Evolutionary conservation across 352 stramenopile genomes (phyloP).

Genomic region (Pythium apleroticum): DNA sequence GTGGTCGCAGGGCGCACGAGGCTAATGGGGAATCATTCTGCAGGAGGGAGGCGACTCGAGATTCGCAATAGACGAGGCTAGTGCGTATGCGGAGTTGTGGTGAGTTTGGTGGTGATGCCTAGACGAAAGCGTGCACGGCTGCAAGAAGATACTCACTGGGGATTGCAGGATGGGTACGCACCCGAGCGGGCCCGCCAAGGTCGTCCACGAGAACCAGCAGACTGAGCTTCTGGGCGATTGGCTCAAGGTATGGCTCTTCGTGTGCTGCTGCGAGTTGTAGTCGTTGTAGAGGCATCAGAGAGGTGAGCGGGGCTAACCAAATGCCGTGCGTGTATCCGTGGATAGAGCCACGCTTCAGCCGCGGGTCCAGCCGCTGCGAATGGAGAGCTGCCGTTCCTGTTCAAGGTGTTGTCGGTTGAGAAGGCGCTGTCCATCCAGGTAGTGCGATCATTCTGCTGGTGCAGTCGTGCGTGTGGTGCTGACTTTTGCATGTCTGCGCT

Average conservation of each 20-base stretch:
- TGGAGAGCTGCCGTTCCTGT: conserved; percentile 95
- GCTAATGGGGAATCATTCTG: neutral
- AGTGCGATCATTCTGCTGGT: neutral
- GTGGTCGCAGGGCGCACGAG: neutral
- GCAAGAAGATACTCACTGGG: neutral
- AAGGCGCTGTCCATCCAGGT: conserved; percentile 98
- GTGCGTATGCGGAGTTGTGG: conserved; percentile 89
- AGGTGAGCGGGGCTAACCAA: neutral
- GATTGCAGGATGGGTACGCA: conserved; percentile 92
- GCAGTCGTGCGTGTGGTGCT: neutral
- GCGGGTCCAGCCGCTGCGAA: conserved; percentile 35
- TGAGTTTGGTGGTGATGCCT: conserved; percentile 25
- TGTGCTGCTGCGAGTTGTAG: neutral
- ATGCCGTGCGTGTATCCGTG: conserved; percentile 22
- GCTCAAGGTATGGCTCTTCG: conserved; percentile 42
- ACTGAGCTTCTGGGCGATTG: conserved; percentile 71
- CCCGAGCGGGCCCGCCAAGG: conserved; percentile 85
- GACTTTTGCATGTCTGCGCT: neutral
- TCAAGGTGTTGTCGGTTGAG: conserved; percentile 98
- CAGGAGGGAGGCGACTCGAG: conserved; percentile 46
- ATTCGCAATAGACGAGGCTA: conserved; percentile 46
- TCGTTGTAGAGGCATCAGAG: neutral
- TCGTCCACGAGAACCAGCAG: conserved; percentile 49
- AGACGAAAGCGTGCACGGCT: neutral
- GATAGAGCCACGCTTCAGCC: conserved; percentile 37